Conservation (phyloP, 2,329 filamentous ascomycete genomes). For the Bimuria novae-zelandiae region DNA sequence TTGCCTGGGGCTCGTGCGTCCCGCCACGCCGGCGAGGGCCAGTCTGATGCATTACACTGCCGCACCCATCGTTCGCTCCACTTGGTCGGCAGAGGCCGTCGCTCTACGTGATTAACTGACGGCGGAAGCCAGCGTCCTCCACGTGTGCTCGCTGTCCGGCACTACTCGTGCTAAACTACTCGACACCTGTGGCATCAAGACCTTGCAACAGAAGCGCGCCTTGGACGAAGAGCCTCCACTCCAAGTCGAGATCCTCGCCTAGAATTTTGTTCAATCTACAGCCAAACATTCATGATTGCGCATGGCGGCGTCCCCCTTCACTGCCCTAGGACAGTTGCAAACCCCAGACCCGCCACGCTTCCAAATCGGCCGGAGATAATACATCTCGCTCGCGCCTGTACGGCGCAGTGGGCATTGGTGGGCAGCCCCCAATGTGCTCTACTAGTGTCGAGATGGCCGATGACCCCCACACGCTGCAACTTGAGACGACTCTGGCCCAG, state of each 20-base stretch:
- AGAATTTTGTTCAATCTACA: constrained; percentile 6
- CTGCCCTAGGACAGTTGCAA: background rate
- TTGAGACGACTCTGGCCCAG: constrained; percentile 37
- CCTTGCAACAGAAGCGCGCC: background rate
- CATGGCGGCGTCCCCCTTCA: constrained; percentile 8
- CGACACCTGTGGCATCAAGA: background rate
- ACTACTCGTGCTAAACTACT: background rate
- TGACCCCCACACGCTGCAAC: constrained; percentile 38
- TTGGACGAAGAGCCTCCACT: constrained; percentile 4
- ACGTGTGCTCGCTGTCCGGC: constrained; percentile 1
- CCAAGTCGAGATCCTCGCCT: constrained; percentile 13
- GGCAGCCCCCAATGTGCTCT: constrained; percentile 27
- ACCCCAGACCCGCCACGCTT: background rate
- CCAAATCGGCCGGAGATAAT: constrained; percentile 13
- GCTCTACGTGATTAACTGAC: background rate
- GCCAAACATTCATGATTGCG: background rate
- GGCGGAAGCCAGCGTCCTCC: background rate
- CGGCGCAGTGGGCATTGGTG: constrained; percentile 12
- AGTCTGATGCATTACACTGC: background rate
- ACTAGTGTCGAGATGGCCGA: constrained; percentile 31
- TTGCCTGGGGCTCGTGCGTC: background rate
- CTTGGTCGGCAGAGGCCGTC: background rate
- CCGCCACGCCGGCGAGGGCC: background rate
- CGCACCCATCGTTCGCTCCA: background rate
- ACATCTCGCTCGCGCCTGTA: constrained; percentile 7